Conservation (phyloP, 805 yeast species). For the Hanseniaspora opuntiae region DNA sequence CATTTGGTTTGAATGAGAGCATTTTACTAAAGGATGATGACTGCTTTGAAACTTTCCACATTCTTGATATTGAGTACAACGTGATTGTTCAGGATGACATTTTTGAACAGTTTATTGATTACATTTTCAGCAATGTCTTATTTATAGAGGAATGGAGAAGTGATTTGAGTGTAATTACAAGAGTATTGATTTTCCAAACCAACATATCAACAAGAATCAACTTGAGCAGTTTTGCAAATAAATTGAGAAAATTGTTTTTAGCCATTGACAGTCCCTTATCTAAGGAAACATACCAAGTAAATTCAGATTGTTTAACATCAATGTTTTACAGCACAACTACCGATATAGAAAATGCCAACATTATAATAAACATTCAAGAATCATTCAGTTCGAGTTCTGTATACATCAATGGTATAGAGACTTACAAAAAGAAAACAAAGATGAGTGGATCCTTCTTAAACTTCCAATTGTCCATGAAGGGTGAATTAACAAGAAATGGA, state of each 20-base stretch:
- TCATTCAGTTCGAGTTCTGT: background rate
- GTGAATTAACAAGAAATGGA: background rate
- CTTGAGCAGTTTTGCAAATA: background rate
- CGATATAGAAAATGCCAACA: slow-evolving; percentile 1
- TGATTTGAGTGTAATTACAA: background rate
- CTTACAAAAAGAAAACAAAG: background rate
- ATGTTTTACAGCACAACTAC: slow-evolving; percentile 4
- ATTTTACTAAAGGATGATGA: background rate
- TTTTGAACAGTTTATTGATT: background rate
- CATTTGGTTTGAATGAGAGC: background rate
- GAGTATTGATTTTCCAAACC: background rate
- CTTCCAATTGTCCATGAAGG: background rate
- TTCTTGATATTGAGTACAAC: background rate
- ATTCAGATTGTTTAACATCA: background rate
- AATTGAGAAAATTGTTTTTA: background rate
- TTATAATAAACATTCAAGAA: slow-evolving; percentile 4
- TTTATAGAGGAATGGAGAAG: slow-evolving; percentile 1
- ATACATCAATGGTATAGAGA: slow-evolving; percentile 3
- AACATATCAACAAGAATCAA: background rate
- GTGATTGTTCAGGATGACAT: background rate
- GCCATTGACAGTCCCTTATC: background rate
- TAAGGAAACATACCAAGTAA: background rate
- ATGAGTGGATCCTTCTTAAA: slow-evolving; percentile 4
- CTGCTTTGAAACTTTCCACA: slow-evolving; percentile 1
- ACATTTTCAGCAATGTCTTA: background rate